Percentiles rank a stretch among this genome's conserved stretches.
phyloP scores from a whole-genome alignment of 208 protist species.

The Leishmania braziliensis region DNA sequence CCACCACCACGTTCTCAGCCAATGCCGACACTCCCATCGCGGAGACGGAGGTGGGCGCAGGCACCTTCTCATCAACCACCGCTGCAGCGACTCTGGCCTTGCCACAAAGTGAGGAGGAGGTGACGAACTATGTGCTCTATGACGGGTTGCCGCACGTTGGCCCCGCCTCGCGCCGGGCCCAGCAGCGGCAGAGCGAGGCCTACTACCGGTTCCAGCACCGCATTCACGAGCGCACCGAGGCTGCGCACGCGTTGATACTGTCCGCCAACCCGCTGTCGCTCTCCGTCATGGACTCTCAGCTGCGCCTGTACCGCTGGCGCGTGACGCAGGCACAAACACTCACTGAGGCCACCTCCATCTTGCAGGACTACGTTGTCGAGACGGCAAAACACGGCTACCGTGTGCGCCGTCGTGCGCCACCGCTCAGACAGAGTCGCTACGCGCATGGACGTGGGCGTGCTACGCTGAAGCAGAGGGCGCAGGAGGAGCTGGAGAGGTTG shows the following conservation, averaged over 20 bases:
- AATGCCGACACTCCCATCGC: background rate
- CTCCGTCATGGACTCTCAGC: constrained; percentile 80
- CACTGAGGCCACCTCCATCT: constrained; percentile 46
- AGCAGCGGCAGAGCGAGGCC: constrained; percentile 57
- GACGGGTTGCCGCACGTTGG: constrained; percentile 39
- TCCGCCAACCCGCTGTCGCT: constrained; percentile 80
- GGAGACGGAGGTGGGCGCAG: no score
- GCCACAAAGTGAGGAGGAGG: constrained; percentile 21
- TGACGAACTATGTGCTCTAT: constrained; percentile 42
- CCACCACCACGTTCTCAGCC: background rate
- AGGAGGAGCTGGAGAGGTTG: constrained; percentile 22
- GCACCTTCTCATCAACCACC: background rate
- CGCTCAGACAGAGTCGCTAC: constrained; percentile 39
- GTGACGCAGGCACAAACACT: constrained; percentile 80
- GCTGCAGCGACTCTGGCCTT: background rate
- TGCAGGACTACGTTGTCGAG: constrained; percentile 58
- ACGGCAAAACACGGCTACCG: constrained; percentile 47
- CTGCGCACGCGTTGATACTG: constrained; percentile 59
- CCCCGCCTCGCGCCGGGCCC: constrained; percentile 3
- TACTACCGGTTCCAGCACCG: constrained; percentile 58
- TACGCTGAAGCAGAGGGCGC: constrained; percentile 20
- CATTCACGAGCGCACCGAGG: constrained; percentile 50
- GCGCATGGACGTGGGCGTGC: constrained; percentile 34
- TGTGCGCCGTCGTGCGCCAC: constrained; percentile 32
- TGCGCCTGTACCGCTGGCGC: constrained; percentile 83